Conservation (phyloP, 164 flowering plant genomes). For the Kingdonia uniflora region DNA sequence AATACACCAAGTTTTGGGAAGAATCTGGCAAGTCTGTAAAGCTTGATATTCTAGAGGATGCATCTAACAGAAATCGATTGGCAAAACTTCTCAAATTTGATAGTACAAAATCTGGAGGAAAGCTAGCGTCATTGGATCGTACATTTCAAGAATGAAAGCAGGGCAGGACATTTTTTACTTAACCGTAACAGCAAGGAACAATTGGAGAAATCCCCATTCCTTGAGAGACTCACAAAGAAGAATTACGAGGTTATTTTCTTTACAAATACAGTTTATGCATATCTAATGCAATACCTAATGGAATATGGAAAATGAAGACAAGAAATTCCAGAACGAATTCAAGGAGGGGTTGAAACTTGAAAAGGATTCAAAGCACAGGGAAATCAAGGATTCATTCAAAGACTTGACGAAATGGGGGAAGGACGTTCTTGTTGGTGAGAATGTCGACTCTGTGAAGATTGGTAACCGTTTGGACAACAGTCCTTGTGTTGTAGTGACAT, state of each 20-base stretch:
- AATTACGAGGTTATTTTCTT: constrained; percentile 93
- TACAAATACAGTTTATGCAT: constrained; percentile 96
- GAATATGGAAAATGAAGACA: constrained; percentile 97
- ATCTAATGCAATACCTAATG: constrained; percentile 94
- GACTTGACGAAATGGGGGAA: constrained; percentile 97
- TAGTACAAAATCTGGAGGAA: constrained; percentile 81
- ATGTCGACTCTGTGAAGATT: constrained; percentile 85
- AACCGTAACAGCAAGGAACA: constrained; percentile 92
- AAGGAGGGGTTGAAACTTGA: constrained; percentile 94
- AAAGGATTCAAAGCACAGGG: constrained; percentile 65
- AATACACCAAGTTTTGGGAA: constrained; percentile 89
- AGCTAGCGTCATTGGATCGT: constrained; percentile 79
- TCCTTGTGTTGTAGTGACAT: constrained; percentile 96
- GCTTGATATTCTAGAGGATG: constrained; percentile 96
- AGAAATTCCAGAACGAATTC: constrained; percentile 90
- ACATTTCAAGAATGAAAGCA: constrained; percentile 88
- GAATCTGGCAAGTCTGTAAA: constrained; percentile 96
- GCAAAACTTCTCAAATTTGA: constrained; percentile 95
- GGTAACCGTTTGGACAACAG: constrained; percentile 79
- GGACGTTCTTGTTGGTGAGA: constrained; percentile 57
- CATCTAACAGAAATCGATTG: constrained; percentile 81
- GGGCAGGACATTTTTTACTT: constrained; percentile 96
- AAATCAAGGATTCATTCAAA: constrained; percentile 88
- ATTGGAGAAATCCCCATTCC: constrained; percentile 94
- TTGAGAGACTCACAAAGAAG: constrained; percentile 89